These are phyloP conservation scores for Agaricus subrufescens DNA, from an alignment of 768 basidiomycete genomes.

Conservation along the genomic window DNA sequence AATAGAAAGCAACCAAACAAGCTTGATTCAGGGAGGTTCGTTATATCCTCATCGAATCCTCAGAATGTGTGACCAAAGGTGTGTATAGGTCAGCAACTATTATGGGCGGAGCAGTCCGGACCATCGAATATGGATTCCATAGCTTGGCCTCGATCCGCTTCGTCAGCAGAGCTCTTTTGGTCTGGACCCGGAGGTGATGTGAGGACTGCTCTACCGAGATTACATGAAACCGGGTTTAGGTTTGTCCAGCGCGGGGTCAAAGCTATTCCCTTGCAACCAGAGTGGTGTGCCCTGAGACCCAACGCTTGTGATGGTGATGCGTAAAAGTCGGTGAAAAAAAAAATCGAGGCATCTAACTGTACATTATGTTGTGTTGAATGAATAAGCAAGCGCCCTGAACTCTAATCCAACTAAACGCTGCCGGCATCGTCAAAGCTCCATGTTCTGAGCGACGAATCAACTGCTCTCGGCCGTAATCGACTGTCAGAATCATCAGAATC, in stretches of 20 bases:
- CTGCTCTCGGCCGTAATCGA: constrained; percentile 20
- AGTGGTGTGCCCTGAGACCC: constrained; percentile 69
- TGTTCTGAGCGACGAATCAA: constrained; percentile 28
- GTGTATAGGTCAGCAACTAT: constrained; percentile 49
- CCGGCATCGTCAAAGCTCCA: constrained; percentile 21
- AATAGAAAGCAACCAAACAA: constrained; percentile 42
- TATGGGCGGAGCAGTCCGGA: constrained; percentile 74
- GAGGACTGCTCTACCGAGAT: constrained; percentile 51
- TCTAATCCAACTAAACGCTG: no score
- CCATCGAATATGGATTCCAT: constrained; percentile 62
- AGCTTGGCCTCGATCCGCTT: constrained; percentile 69
- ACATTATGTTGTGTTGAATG: no score
- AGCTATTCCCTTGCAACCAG: constrained; percentile 61
- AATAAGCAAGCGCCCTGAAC: no score
- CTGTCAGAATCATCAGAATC: constrained; percentile 14
- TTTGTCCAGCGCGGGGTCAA: constrained; percentile 57
- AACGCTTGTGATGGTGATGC: constrained; percentile 47
- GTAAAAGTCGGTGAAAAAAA: constrained; percentile 15
- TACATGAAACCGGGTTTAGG: constrained; percentile 64
- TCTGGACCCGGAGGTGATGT: constrained; percentile 47
- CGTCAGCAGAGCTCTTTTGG: constrained; percentile 74
- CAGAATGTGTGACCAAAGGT: not conserved
- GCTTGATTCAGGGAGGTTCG: constrained; percentile 64
- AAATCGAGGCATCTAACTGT: no score
- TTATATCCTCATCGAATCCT: constrained; percentile 1